Base-by-base conservation (phyloP, 2,329 filamentous ascomycete species). In the Calonectria fujianensis region DNA sequence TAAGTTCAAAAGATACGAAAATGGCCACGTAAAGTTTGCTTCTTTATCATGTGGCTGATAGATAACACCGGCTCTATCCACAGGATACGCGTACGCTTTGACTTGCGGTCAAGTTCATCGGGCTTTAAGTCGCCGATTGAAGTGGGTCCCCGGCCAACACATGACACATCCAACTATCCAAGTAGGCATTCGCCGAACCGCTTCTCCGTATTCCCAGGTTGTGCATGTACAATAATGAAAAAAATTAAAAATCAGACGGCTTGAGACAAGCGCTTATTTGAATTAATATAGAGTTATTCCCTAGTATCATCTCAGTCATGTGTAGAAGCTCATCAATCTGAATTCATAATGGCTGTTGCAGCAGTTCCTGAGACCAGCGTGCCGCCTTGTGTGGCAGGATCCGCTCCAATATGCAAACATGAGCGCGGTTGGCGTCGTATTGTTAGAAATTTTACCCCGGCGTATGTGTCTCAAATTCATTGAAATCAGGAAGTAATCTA, bases 341-440 rank as follows among this genome's bases (percentile, higher is more conserved):
- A 32, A 20, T 16, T 54, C 35, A 41, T 4, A 24, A 61, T 61
- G 57, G 57, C 35, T 20, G 51, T 54, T 18, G 57, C 35, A 29
- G 20, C n/a, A 16, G 24, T 27, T 10, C n/a, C 35, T 39, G 35
- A 61, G 27, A 35, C 10, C 24, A 9, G 13, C 35, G 37, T 29
- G 35, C 13, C 35, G 4, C 13, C 57, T n/a, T 61, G n/a, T n/a
- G 39, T n/a, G 14, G 16, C 29, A 16, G 51, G 31, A 54, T 54
- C 24, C 13, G 11, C 14, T 27, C 54, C 32, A 27, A 13, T 14
- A 14, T 61, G 57, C 57, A 61, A 61, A 16, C 57, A 61, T 41
- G n/a, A 61, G 13, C 57, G 57, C 11, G 57, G 57, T 18, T 63
- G 57, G 57, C 57, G 57, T 14, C 35, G 35, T 3, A 29, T 61